Evolutionary conservation across 2,329 filamentous ascomycete species (phyloP).

Genomic region (Fusarium stilboides): DNA sequence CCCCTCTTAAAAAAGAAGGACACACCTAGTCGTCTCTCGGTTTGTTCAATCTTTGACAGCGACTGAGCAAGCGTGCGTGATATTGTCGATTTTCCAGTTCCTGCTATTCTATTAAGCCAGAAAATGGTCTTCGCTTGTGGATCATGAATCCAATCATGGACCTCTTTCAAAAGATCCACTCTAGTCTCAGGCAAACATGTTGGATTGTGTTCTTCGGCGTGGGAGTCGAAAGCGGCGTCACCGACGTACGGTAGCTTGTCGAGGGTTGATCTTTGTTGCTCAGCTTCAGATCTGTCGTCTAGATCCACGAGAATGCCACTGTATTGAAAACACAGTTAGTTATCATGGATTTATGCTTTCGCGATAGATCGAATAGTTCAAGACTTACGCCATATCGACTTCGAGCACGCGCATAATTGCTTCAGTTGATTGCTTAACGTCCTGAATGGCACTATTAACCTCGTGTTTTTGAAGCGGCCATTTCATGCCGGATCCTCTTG

Average conservation of each 20-base stretch:
- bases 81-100: constrained; percentile 60
- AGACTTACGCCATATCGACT: not conserved
- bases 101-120: constrained; percentile 58
- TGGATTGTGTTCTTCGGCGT: constrained; percentile 52
- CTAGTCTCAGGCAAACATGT: constrained; percentile 53
- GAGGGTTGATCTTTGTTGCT: not conserved
- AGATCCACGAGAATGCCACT: not conserved
- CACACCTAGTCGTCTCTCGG: constrained; percentile 43
- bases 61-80: constrained; percentile 57
- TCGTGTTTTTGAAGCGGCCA: constrained; percentile 16
- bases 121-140: constrained; percentile 49
- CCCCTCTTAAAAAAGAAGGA: constrained; percentile 62
- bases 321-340: not conserved
- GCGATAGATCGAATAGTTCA: not conserved
- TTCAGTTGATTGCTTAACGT: not conserved
- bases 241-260: not conserved
- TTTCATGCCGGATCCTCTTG: constrained; percentile 42
- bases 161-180: constrained; percentile 49
- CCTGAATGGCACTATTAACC: not conserved
- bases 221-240: constrained; percentile 55
- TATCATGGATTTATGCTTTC: not conserved
- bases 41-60: not conserved
- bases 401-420: not conserved
- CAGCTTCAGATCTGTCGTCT: not conserved
- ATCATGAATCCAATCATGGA: constrained; percentile 28